phyloP scores from a whole-genome alignment of 2,329 filamentous ascomycete genomes.

The Nothophoma quercina region DNA sequence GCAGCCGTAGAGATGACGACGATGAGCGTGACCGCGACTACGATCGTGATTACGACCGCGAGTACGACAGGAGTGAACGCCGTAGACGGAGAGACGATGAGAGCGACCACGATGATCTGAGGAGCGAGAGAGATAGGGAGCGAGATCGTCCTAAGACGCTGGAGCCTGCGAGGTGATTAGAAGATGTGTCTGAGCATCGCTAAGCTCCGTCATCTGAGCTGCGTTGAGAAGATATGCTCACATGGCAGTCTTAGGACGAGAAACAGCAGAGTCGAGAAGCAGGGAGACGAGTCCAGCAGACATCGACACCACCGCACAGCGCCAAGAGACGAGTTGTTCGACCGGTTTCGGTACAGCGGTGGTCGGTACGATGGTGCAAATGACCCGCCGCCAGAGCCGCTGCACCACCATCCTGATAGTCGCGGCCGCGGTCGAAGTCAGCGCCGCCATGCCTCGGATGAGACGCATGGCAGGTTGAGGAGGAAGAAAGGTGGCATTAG shows the following conservation, averaged over 20 bases:
- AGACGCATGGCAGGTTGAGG: neutral
- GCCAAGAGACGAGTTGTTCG: neutral
- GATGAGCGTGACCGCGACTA: slow-evolving; percentile 31
- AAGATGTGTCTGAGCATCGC: slow-evolving; percentile 4
- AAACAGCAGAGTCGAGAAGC: neutral
- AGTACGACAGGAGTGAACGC: slow-evolving; percentile 29
- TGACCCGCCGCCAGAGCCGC: neutral
- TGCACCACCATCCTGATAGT: neutral
- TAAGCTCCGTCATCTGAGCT: neutral
- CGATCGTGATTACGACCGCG: slow-evolving; percentile 38
- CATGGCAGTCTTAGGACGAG: neutral
- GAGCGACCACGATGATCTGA: slow-evolving; percentile 35
- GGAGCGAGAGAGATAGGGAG: slow-evolving; percentile 29
- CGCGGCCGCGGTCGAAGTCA: neutral
- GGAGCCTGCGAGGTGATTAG: slow-evolving; percentile 42
- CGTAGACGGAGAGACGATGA: slow-evolving; percentile 40
- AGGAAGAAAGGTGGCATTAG: slow-evolving; percentile 13
- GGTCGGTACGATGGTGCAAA: neutral
- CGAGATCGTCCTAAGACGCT: slow-evolving; percentile 36
- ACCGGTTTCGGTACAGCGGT: neutral
- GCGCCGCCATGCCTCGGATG: slow-evolving; percentile 2
- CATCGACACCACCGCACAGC: neutral
- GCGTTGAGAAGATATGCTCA: neutral
- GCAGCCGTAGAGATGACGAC: slow-evolving; percentile 41
- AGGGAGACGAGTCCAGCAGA: neutral